Base-by-base conservation (phyloP, 1,139 yeast genomes). In the Ashbya aceris region DNA sequence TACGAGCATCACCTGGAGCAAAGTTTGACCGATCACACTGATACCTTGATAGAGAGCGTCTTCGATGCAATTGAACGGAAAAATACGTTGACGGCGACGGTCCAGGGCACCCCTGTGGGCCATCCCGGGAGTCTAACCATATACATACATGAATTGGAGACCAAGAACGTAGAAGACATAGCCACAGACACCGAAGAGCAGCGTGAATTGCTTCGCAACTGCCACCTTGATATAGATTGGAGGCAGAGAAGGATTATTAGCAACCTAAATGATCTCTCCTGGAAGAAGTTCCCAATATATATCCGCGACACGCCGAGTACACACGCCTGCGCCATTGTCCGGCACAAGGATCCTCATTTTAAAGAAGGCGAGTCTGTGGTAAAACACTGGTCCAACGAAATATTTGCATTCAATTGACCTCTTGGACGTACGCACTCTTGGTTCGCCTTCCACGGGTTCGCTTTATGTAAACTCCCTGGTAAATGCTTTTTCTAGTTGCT, bases 301-400 rank as follows among this genome's bases (percentile, higher is more conserved):
- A 80, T 85, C 41, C 70, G 81, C 36, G 66, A 72, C 29, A 79
- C 91, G 3, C 70, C 70, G 40, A 74, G 78, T 39, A 73, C 93
- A 0, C 95, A 85, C 55, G 86, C 95, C 2, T 94, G 91, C 2
- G 80, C 85, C 1, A 82, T 85, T 45, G 83, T 79, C 32, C 70
- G 94, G 43, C 74, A 70, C 45, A 62, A 63, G 10, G 66, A 67
- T 34, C 73, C 73, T 30, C 70, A 72, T 17, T 61, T 67, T 17
- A 77, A 73, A 46, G 94, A 85, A 59, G 95, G 95, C 0, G 73
- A 77, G 53, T 58, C 68, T 1, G 83, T 82, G 3, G 73, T 85
- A 13, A 61, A 62, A 33, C 95, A 85, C 58, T 80, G 83, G 70
- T 64, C 80, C 10, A 65, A 70, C 27, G 58, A 65, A n/a, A 65